Evolutionary conservation across 441 rosid species (phyloP).

Genomic region (Aleurites moluccanus): DNA sequence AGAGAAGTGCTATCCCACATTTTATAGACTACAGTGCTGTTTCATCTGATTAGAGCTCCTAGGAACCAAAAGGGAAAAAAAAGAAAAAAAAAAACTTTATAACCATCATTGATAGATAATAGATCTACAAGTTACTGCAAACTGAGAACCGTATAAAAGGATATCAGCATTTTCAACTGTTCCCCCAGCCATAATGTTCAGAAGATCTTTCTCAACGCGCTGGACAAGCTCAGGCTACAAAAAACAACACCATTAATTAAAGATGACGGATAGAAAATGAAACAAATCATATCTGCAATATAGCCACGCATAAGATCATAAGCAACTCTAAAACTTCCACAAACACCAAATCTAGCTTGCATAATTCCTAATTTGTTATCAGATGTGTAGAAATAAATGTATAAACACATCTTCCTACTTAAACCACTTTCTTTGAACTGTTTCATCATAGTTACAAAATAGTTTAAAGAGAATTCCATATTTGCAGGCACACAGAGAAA

Average conservation of each 20-base stretch:
- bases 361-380: background rate
- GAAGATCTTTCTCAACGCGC: slow-evolving; percentile 78
- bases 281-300: background rate
- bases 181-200: slow-evolving; percentile 85
- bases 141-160: slow-evolving; percentile 34
- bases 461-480: background rate
- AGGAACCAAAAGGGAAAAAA: no score
- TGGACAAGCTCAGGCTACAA: slow-evolving; percentile 94
- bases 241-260: slow-evolving; percentile 12
- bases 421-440: background rate
- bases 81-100: background rate
- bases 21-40: no score
- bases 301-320: background rate
- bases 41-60: no score
- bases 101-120: background rate
- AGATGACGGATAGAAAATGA: background rate
- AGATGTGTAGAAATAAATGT: background rate
- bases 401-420: background rate
- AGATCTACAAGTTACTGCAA: background rate
- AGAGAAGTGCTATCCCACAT: no score
- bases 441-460: background rate
- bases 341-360: background rate
- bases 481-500: background rate
- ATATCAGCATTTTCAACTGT: slow-evolving; percentile 70
- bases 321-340: background rate